Base-by-base conservation (phyloP, 2,329 filamentous ascomycete genomes). In the Arthroderma sp. region DNA sequence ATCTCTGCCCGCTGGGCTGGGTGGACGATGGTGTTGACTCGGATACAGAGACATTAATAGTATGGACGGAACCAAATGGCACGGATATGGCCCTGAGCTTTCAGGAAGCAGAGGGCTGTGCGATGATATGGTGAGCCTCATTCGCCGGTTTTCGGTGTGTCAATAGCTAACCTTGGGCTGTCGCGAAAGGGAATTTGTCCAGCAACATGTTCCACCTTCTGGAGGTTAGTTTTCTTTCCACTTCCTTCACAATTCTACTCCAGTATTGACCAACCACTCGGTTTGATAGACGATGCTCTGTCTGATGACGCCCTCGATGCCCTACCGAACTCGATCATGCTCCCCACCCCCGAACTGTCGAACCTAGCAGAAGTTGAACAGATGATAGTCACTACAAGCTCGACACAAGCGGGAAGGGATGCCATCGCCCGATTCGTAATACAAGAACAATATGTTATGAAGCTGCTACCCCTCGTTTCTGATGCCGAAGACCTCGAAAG, bases 81-180 rank as follows among this genome's bases (percentile, higher is more conserved):
- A 80, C 88, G 45, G 91, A 98, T 61, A 96, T 98, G 91, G 91
- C 91, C 37, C 75, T 98, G 51, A 95, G 88, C 61, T 98, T 98
- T 59, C 91, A 98, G 64, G 91, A 98, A 68, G 83, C 88, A 2
- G 91, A 96, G 54, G 91, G 89, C 38, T 98, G 91, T 65, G 78
- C 84, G 15, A 73, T 80, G 50, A 94, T 98, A 63, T 98, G 91
- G 91, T 93, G 67, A 57, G 61, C 28, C 28, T 11, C 30, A 38
- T 6, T 37, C 37, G n/a, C 34, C 10, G 15, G 15, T 1, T 22
- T 22, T 22, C 15, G 15, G 15, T 22, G 3, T 22, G 1, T 22
- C 15, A 22, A 22, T 22, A 22, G 15, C 15, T 22, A 22, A 22
- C 15, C 15, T 22, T 22, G 15, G 15, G 15, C 15, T 22, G 15